Conservation (phyloP, 495 filamentous ascomycete genomes). For the Xylaria curta region DNA sequence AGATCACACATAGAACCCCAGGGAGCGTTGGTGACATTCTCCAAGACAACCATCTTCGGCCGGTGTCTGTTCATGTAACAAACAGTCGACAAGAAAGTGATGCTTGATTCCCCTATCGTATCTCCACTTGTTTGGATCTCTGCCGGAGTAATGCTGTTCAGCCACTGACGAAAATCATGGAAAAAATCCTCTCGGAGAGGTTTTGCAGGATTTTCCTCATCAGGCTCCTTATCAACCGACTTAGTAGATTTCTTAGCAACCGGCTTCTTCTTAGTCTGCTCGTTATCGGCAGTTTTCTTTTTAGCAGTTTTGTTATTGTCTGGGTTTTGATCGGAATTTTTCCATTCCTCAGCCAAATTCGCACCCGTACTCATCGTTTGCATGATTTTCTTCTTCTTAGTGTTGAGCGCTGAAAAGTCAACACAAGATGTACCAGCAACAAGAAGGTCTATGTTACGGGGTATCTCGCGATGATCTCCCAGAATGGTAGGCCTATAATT, state of each 20-base stretch:
- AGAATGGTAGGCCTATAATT: slow-evolving; percentile 70
- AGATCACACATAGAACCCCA: slow-evolving; percentile 61
- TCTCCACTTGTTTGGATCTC: slow-evolving; percentile 31
- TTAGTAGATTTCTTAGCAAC: background rate
- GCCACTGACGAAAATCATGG: slow-evolving; percentile 20
- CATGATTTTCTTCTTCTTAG: slow-evolving; percentile 39
- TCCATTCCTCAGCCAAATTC: slow-evolving; percentile 15
- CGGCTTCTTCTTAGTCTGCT: background rate
- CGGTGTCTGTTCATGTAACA: slow-evolving; percentile 60
- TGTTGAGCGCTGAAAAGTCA: slow-evolving; percentile 70
- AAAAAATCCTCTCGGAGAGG: slow-evolving; percentile 23
- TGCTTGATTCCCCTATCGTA: slow-evolving; percentile 67
- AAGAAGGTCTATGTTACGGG: slow-evolving; percentile 68
- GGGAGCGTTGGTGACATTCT: slow-evolving; percentile 72
- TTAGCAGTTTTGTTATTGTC: background rate
- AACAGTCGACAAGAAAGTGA: slow-evolving; percentile 71
- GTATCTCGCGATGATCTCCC: slow-evolving; percentile 65
- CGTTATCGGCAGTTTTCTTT: background rate
- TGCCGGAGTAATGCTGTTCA: slow-evolving; percentile 18
- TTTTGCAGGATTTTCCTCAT: background rate
- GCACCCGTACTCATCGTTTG: slow-evolving; percentile 11
- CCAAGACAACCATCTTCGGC: slow-evolving; percentile 72
- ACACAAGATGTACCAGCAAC: slow-evolving; percentile 81
- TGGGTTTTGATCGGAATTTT: background rate
- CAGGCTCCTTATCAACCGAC: background rate